Evolutionary conservation across 768 basidiomycete species (phyloP), one percentile per base, ranked within the genome.

Genomic region (Lentinus tigrinus): DNA sequence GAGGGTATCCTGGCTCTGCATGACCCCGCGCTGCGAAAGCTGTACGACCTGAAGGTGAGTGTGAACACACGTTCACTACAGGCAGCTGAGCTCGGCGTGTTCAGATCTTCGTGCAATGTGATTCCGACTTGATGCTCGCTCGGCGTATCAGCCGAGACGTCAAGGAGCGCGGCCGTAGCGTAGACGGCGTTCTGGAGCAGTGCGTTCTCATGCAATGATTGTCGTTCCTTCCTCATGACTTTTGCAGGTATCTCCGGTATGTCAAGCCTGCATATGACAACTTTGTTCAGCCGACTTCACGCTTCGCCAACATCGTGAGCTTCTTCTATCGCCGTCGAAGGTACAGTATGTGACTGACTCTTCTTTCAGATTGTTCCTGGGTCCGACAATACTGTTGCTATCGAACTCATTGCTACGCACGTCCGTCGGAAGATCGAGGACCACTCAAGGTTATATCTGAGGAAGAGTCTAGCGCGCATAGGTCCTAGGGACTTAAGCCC

Each of bases 91-190:
- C 9, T 47, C 9, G 14, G 2, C 44, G 49, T 21, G 28, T 16
- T 54, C 31, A 92, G 89, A 78, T 95, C 4, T 95, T 93, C 62
- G 93, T 95, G 7, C 92, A 96, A 77, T 91, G 89, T 58, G 95
- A 98, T 69, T 89, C 95, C 8, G 97, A 99, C 71, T 76, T 98
- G 21, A 99, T 99, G 97, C 87, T 99, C 47, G 93, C 96, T 1
- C 85, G 97, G 56, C 85, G 97, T 38, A 89, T 99, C 53, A 79
- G 84, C 61, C 81, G 97, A 54, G 97, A 98, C 67, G 83, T 92
- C 17, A 82, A 85, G 65, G 95, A 99, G 70, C 83, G 97, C 44
- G 93, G 92, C 0, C 77, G 97, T 53, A 85, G 80, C 54, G 88
- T 98, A 0, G 85, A 87, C 3, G 95, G 96, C 2, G 83, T 98